Conservation (phyloP, 495 filamentous ascomycete genomes). For the Bryoglossum gracile region DNA sequence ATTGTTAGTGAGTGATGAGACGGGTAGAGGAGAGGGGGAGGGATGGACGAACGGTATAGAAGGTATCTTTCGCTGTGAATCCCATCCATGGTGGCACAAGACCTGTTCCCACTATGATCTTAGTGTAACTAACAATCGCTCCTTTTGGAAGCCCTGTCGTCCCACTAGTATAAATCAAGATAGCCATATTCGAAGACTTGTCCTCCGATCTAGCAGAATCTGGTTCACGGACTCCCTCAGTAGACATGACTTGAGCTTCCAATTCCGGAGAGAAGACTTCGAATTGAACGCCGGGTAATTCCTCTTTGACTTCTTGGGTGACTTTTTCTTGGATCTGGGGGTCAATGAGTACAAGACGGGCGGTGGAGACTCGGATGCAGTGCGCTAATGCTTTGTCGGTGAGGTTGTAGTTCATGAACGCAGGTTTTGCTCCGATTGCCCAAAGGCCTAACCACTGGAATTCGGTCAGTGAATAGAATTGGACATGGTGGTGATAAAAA, state of each 20-base stretch:
- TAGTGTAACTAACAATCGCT: conserved; percentile 76
- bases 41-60: conserved; percentile 64
- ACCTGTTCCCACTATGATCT: conserved; percentile 44
- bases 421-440: conserved; percentile 83
- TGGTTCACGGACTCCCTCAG: conserved; percentile 52
- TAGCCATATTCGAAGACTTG: conserved; percentile 50
- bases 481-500: too few species aligned
- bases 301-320: conserved; percentile 37
- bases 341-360: conserved; percentile 70
- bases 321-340: conserved; percentile 49
- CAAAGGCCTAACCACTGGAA: conserved; percentile 73
- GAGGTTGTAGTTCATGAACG: conserved; percentile 92
- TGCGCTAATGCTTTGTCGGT: conserved; percentile 68
- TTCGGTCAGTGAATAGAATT: too few species aligned
- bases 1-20: conserved; percentile 9
- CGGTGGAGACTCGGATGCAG: conserved; percentile 63
- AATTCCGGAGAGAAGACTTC: conserved; percentile 55
- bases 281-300: conserved; percentile 44
- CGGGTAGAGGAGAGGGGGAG: background rate
- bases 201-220: conserved; percentile 51
- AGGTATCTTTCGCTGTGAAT: conserved; percentile 54
- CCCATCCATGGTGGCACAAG: conserved; percentile 53
- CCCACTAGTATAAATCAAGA: conserved; percentile 80
- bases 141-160: conserved; percentile 91
- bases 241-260: conserved; percentile 52